Base-by-base conservation (phyloP, 2,329 filamentous ascomycete species). In the Sordariomycetes sp. region DNA sequence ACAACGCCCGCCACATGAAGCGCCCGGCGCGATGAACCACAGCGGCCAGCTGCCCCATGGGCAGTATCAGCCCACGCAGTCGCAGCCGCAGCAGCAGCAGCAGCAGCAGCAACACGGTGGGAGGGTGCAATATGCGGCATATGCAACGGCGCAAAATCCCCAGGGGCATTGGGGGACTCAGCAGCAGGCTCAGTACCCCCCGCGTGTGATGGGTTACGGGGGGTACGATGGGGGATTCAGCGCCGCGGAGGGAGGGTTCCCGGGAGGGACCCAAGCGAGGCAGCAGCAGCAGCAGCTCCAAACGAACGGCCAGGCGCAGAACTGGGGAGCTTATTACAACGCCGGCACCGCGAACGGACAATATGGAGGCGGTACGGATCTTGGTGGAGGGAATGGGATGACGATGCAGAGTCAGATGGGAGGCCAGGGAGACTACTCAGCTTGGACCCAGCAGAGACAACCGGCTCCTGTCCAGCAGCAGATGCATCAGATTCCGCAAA, bases 401-500 rank as follows among this genome's bases (percentile, higher is more conserved):
- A 23, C 15, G 32, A 34, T 38, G 21, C 27, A n/a, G 23, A 14
- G n/a, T n/a, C n/a, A n/a, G n/a, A n/a, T n/a, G n/a, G n/a, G n/a
- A n/a, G n/a, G n/a, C n/a, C n/a, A n/a, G n/a, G n/a, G n/a, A n/a
- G n/a, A n/a, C n/a, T 27, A 38, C 21, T 39, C 46, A 34, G 40
- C 38, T 14, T 36, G 39, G 41, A 33, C 40, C 42, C n/a, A 41
- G 34, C 53, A 43, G 46, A 41, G 39, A 39, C 47, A 37, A 29
- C 39, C 44, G 14, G 31, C 45, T 39, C 55, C 40, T 42, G 49
- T 46, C 28, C 56, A 58, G 34, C 50, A 60, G 15, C 52, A 55
- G 25, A 56, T 57, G 15, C 46, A 59, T 14, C 58, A 59, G 26
- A 49, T 53, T 21, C 47, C 50, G 23, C 53, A 55, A n/a, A n/a